Evolutionary conservation across 257 asterid genomes (phyloP).

Genomic region (Coffea canephora): DNA sequence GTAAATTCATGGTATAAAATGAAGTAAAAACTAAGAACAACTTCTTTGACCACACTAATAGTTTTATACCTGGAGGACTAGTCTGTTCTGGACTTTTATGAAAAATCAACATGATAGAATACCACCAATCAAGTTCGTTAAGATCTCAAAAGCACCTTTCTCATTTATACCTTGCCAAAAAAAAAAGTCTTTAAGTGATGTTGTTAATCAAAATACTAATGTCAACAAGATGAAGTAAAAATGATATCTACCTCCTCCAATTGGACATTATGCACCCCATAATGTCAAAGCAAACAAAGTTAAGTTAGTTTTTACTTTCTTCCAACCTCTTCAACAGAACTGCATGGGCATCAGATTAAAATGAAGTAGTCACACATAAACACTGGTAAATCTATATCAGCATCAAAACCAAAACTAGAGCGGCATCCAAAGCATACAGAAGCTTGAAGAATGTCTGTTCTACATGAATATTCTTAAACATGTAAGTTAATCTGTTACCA

Average conservation of each 20-base stretch:
- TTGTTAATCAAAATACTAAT: not conserved
- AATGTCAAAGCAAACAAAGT: too few relatives aligned
- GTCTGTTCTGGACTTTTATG: too few relatives aligned
- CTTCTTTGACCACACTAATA: not conserved
- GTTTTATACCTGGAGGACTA: not conserved
- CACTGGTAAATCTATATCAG: not conserved
- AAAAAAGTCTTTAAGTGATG: too few relatives aligned
- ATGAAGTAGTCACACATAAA: not conserved
- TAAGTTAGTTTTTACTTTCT: not conserved
- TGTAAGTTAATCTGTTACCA: not conserved
- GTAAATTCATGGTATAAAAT: not conserved
- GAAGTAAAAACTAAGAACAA: not conserved
- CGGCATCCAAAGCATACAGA: not conserved
- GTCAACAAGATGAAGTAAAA: not conserved
- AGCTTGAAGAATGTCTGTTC: not conserved
- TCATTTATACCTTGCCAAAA: too few relatives aligned
- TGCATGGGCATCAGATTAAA: not conserved
- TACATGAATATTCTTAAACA: not conserved
- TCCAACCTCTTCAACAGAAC: not conserved
- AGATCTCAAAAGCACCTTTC: too few relatives aligned
- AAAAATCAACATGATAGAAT: too few relatives aligned
- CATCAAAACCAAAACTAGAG: not conserved
- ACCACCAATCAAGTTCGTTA: too few relatives aligned
- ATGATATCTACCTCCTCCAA: not conserved
- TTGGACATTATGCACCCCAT: not conserved